Conservation (phyloP, 2,329 filamentous ascomycete species). For the Trichoderma asperellum region DNA sequence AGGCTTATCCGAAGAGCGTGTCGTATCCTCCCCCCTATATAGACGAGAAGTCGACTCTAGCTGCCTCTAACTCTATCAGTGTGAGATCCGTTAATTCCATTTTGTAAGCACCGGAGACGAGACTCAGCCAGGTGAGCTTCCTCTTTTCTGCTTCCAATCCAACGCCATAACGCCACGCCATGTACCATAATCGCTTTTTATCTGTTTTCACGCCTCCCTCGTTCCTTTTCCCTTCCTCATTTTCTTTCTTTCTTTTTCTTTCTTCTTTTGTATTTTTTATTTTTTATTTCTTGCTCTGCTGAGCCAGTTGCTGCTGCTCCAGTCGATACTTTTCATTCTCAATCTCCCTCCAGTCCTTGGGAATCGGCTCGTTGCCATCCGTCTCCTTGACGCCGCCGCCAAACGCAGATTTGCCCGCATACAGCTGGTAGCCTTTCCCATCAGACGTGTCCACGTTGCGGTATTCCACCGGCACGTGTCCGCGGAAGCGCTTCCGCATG, state of each 20-base stretch:
- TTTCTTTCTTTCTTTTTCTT: background rate
- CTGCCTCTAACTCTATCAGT: background rate
- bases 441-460: slow-evolving; percentile 59
- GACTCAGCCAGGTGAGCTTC: background rate
- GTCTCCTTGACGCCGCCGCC: slow-evolving; percentile 65
- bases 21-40: background rate
- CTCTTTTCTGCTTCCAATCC: background rate
- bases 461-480: slow-evolving; percentile 82
- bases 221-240: background rate
- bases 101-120: background rate
- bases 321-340: slow-evolving; percentile 64
- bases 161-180: slow-evolving; percentile 25
- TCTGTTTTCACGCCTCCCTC: background rate
- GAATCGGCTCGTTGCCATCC: slow-evolving; percentile 66
- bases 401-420: slow-evolving; percentile 76
- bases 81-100: background rate
- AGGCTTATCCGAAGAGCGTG: background rate
- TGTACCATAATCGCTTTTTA: background rate
- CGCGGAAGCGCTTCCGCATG: slow-evolving; percentile 97
- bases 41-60: background rate
- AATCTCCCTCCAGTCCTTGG: slow-evolving; percentile 64
- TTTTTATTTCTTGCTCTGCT: slow-evolving; percentile 16
- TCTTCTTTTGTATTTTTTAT: background rate
- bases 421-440: slow-evolving; percentile 68
- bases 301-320: slow-evolving; percentile 40